These are phyloP conservation scores for Botryotinia globosa DNA, from an alignment of 2,329 filamentous ascomycete genomes.

Conservation along the genomic window DNA sequence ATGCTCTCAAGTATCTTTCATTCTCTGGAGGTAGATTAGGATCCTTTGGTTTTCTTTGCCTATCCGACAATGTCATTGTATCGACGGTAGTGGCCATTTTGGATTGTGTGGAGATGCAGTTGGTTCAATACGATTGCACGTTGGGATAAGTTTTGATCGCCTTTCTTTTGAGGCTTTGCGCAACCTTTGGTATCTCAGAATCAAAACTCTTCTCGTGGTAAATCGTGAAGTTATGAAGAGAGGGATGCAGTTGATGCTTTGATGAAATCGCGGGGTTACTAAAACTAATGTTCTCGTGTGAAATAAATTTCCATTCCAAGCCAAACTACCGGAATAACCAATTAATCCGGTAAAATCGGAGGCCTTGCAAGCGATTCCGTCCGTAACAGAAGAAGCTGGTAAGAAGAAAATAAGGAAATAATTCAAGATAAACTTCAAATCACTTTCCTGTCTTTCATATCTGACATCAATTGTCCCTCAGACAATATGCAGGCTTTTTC, in stretches of 20 bases:
- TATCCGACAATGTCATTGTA: slow-evolving; percentile 54
- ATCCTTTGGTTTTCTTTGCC: slow-evolving; percentile 60
- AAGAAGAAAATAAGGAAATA: slow-evolving; percentile 18
- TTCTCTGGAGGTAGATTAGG: slow-evolving; percentile 83
- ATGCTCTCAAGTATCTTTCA: slow-evolving; percentile 89
- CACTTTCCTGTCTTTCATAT: slow-evolving; percentile 25
- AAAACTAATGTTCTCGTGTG: slow-evolving; percentile 5
- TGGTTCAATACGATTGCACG: neutral
- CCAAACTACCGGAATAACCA: neutral
- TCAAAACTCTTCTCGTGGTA: neutral
- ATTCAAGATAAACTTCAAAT: slow-evolving; percentile 21
- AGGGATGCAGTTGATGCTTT: neutral
- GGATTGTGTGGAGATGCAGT: neutral
- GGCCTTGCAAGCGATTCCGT: slow-evolving; percentile 19
- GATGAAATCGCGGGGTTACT: slow-evolving; percentile 8
- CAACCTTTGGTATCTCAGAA: neutral
- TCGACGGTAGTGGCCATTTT: slow-evolving; percentile 60
- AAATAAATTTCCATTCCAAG: slow-evolving; percentile 11
- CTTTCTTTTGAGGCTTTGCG: neutral
- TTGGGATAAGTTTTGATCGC: too few relatives aligned
- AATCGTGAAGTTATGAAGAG: neutral
- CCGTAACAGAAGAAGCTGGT: slow-evolving; percentile 15
- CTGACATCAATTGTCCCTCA: slow-evolving; percentile 36
- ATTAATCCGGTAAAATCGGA: slow-evolving; percentile 13
- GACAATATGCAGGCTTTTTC: slow-evolving; percentile 80